A percentile compares a stretch with the other conserved stretches of the same genome.
phyloP scores from a whole-genome alignment of 495 filamentous ascomycete species.

The Neurospora sp. region DNA sequence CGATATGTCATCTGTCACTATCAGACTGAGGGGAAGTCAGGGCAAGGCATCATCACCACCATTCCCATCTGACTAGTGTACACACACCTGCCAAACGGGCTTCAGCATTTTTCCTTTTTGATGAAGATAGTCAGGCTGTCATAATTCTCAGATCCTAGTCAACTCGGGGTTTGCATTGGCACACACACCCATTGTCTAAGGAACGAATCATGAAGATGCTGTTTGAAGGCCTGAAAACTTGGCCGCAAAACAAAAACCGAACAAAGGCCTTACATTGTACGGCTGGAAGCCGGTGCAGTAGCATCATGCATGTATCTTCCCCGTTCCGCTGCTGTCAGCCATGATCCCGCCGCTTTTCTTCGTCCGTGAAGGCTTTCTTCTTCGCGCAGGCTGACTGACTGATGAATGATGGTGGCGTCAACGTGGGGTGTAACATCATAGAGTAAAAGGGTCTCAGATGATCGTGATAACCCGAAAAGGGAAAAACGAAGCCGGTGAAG shows the following conservation, averaged over 20 bases:
- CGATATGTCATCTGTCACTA: neutral
- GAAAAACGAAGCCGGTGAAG: constrained; percentile 5
- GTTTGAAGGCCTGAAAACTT: neutral
- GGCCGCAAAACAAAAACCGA: neutral
- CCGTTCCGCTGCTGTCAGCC: constrained; percentile 10
- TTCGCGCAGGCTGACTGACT: neutral
- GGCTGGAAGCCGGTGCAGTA: constrained; percentile 16
- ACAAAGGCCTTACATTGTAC: neutral
- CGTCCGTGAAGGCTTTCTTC: neutral
- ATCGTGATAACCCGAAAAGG: neutral
- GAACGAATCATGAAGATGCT: neutral
- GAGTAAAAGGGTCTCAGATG: neutral
- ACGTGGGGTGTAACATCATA: neutral
- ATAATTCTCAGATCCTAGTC: neutral
- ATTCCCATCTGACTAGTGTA: neutral
- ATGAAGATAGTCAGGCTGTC: neutral
- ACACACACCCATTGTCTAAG: constrained; percentile 9
- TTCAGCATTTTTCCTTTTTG: neutral
- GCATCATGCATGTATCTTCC: constrained; percentile 19
- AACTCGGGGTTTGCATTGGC: constrained; percentile 3
- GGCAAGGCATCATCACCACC: neutral
- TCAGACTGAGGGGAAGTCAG: neutral
- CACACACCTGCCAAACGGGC: neutral
- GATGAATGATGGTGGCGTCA: neutral
- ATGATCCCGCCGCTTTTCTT: neutral